Evolutionary conservation across 2,329 filamentous ascomycete species (phyloP).

Genomic region (Fusarium equiseti): DNA sequence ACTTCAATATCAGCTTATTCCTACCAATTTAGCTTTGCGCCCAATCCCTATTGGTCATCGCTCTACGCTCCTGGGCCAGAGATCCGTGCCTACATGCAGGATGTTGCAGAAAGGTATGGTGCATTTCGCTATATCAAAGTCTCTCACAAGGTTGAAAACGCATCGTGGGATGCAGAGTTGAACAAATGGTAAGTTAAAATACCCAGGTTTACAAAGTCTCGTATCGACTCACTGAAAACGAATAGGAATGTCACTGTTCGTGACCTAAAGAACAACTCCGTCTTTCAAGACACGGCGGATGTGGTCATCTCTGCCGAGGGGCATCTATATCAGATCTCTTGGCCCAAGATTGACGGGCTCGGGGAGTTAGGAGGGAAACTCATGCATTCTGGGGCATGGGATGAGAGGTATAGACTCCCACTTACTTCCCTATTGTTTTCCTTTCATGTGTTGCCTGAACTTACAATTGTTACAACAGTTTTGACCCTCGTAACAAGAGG

Average conservation of each 20-base stretch:
- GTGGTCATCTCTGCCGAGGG: not conserved
- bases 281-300: not conserved
- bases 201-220: not conserved
- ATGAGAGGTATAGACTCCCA: not conserved
- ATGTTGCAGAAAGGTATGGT: constrained; percentile 18
- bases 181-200: constrained; percentile 23
- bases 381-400: not conserved
- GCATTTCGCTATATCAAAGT: constrained; percentile 18
- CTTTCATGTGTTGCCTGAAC: no score
- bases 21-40: constrained; percentile 20
- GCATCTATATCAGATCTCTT: not conserved
- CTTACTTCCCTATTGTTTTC: not conserved
- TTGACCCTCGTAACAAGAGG: not conserved
- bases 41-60: constrained; percentile 21
- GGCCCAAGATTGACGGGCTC: not conserved
- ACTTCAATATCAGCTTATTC: constrained; percentile 26
- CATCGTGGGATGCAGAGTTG: not conserved
- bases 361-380: not conserved
- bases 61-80: constrained; percentile 22
- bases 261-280: not conserved
- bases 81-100: constrained; percentile 24
- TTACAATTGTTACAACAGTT: not conserved
- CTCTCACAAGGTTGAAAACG: constrained; percentile 5
- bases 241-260: not conserved
- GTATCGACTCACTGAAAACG: no score